A percentile compares a stretch with the other conserved stretches of the same genome.
These are phyloP conservation scores for Lecanosticta acicola DNA, from an alignment of 2,329 filamentous ascomycete species.

Conservation along the genomic window DNA sequence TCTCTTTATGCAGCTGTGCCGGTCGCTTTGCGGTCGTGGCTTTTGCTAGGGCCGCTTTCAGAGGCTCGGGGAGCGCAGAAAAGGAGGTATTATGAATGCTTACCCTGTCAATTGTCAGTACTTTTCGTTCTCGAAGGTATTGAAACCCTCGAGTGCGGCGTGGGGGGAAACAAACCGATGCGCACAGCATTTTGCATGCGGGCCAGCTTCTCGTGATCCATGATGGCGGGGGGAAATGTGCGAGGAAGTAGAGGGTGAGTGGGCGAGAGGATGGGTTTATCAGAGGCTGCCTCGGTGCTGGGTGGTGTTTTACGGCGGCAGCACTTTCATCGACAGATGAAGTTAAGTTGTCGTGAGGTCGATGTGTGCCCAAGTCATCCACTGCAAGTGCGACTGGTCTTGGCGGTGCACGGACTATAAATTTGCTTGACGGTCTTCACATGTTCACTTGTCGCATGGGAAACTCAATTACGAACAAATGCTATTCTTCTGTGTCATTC, in stretches of 20 bases:
- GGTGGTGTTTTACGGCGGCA: constrained; percentile 16
- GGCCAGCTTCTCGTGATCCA: constrained; percentile 63
- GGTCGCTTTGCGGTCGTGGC: neutral
- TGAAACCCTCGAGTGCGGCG: neutral
- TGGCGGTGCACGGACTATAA: neutral
- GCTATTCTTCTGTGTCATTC: too few relatives aligned
- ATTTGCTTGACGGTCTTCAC: neutral
- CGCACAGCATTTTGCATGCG: constrained; percentile 61
- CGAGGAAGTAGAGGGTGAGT: constrained; percentile 7
- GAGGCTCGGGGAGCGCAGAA: neutral
- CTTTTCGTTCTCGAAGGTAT: neutral
- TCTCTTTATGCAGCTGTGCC: neutral
- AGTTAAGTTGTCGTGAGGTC: neutral
- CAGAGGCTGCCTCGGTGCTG: constrained; percentile 13
- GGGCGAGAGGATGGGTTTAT: neutral
- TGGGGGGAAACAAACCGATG: constrained; percentile 56
- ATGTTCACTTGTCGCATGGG: neutral
- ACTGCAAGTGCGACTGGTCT: neutral
- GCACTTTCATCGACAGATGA: constrained; percentile 23
- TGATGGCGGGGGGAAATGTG: constrained; percentile 30
- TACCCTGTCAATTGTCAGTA: constrained; percentile 32
- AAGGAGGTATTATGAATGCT: constrained; percentile 14
- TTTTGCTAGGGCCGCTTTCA: neutral
- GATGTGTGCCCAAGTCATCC: too few relatives aligned
- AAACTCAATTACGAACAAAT: too few relatives aligned